Evolutionary conservation across 1,284 basidiomycete species (phyloP), one percentile per base, ranked within the genome.

Genomic region (Lignosus rhinocerotis): DNA sequence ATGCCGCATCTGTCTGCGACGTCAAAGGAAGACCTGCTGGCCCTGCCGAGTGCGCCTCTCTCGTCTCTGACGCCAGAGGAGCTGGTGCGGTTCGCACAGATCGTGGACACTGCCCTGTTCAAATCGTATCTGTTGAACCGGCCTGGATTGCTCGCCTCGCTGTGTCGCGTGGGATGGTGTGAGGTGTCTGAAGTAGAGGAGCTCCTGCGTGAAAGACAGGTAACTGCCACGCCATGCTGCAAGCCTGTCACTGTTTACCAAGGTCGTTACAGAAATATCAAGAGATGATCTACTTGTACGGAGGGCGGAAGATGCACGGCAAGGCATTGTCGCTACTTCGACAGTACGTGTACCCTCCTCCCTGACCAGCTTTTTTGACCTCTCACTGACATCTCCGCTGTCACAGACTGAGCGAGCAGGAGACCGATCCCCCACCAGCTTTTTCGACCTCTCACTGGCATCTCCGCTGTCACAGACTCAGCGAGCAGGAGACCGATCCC

Each of bases 151-250:
- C 78, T 99, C 5, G 94, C 93, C 0, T 86, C 93, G 25, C 74
- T 99, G 44, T 98, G 96, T 73, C 83, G 97, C 39, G 80, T 96
- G 41, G 86, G 93, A 19, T 99, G 95, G 94, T 98, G 96, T 74
- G 94, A 98, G 69, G 94, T 98, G 0, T 87, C 88, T 1, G 94
- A 98, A 70, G 94, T 99, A 0, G 95, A 98, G 71, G 92, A 92
- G 69, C 84, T 95, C 57, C 75, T 99, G 44, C 82, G 86, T 63
- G 86, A 86, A 36, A 83, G 90, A 33, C 88, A 92, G 82, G 94
- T 94, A 62, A 55, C 81, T 67, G 21, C 6, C n/a, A 10, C 51
- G 49, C 25, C 50, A 8, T n/a, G 55, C 6, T 48, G 33, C 32
- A 46, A 41, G 9, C 5, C 3, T 12, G 2, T 21, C 14, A 6